Base-by-base conservation (phyloP, 2,329 filamentous ascomycete species). In the Hypomyces rosellus region DNA sequence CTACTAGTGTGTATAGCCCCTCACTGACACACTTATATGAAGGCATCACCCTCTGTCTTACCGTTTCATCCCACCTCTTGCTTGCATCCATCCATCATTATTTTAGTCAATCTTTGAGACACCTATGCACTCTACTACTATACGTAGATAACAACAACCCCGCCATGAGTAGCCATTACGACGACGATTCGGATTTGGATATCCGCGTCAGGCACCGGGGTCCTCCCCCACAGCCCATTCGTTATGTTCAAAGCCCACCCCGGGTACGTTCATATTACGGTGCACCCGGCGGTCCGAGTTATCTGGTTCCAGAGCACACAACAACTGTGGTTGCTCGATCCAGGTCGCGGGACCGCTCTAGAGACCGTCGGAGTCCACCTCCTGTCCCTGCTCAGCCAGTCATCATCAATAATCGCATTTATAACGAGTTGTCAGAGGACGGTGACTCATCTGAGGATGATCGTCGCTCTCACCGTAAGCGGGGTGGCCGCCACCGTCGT, bases 391-490 rank as follows among this genome's bases (percentile, higher is more conserved):
- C 60, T 15, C 64, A 67, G 14, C 76, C 78, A 1, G 70, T 82
- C 44, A 74, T 82, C 47, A 81, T 82, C 61, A 79, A 81, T 60
- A 82, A 81, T 62, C 70, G 70, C 50, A 75, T 78, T 51, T 74
- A 77, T 57, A 75, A 76, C 53, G 70, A 75, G 18, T 57, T 72
- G 46, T 74, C 73, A 5, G 74, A 76, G 34, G 69, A 71, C 14
- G 69, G 69, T 2, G 41, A 48, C 8, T 47, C 58, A 33, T 61
- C 63, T 13, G 63, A 70, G 25, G 64, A 65, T 34, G 60, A 62
- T 38, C 63, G 60, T 44, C 66, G 57, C 50, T 61, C 53, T 16
- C 53, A 49, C 15, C 50, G 48, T 30, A 51, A 45, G 49, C 63
- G 65, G 50, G 47, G 67, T 46, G 53, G 57, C 45, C 57, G 59